phyloP scores from a whole-genome alignment of 169 alveolate genomes.

The Condylostoma magnum region DNA sequence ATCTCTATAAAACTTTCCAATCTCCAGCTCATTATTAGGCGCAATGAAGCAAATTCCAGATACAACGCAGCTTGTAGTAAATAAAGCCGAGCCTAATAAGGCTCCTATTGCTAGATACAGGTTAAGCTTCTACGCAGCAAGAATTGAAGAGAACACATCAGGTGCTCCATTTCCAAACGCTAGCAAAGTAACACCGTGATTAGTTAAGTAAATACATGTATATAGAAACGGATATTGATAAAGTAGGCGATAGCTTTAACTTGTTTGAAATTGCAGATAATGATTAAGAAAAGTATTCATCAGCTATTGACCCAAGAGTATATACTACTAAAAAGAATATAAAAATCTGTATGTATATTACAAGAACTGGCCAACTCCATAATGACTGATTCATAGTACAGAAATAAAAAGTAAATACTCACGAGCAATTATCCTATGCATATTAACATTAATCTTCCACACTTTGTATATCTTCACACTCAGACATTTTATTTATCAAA shows the following conservation, averaged over 20 bases:
- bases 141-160: conserved; percentile 59
- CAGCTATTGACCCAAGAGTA: conserved; percentile 65
- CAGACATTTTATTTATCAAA: not conserved
- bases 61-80: conserved; percentile 20
- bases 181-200: conserved; percentile 60
- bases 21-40: not conserved
- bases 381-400: not conserved
- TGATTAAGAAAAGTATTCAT: conserved; percentile 59
- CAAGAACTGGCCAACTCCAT: not conserved
- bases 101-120: conserved; percentile 34
- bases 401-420: not conserved
- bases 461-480: not conserved
- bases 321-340: conserved; percentile 28
- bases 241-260: conserved; percentile 40
- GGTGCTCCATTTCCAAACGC: conserved; percentile 83
- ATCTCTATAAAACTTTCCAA: not conserved
- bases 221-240: too few species aligned
- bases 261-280: conserved; percentile 38
- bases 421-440: not conserved
- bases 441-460: not conserved
- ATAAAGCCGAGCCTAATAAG: conserved; percentile 39
- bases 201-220: too few species aligned
- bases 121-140: conserved; percentile 47
- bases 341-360: not conserved
- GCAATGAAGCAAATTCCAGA: not conserved